These are phyloP conservation scores for Moringa oleifera DNA, from an alignment of 345 rosid species.

Conservation along the genomic window DNA sequence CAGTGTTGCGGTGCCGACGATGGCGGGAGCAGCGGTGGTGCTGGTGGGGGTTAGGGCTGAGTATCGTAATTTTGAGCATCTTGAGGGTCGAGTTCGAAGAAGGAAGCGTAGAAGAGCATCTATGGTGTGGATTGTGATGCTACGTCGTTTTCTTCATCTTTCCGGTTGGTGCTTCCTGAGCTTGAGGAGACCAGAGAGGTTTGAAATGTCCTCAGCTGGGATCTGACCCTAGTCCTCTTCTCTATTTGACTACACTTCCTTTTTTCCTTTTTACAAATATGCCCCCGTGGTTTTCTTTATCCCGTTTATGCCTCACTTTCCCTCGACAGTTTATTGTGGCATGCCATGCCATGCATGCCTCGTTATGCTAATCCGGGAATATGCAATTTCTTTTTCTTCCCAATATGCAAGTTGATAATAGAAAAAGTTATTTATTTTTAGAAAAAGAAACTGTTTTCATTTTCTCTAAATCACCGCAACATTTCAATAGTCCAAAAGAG, in stretches of 20 bases:
- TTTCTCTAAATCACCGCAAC: no score
- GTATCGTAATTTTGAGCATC: slow-evolving; percentile 23
- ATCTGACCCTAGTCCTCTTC: background rate
- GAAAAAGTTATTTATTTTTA: no score
- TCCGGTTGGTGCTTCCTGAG: slow-evolving; percentile 12
- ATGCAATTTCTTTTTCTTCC: no score
- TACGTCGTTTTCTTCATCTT: background rate
- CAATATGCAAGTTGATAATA: no score
- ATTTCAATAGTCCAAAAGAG: no score
- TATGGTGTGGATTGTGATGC: slow-evolving; percentile 3
- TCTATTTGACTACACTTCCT: background rate
- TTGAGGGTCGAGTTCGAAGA: slow-evolving; percentile 2
- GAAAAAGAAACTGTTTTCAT: no score
- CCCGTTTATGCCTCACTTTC: slow-evolving; percentile 7
- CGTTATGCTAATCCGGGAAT: no score
- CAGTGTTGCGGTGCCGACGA: slow-evolving; percentile 1
- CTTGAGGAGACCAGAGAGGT: slow-evolving; percentile 9
- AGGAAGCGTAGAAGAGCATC: background rate
- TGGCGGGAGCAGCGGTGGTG: no score
- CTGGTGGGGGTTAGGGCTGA: slow-evolving; percentile 35
- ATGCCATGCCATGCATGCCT: no score
- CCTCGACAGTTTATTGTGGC: background rate
- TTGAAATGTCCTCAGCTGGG: background rate
- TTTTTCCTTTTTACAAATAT: no score
- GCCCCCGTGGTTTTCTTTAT: background rate